Evolutionary conservation across 2,329 filamentous ascomycete genomes (phyloP), one percentile per base, ranked within the genome.

Genomic region (Fusarium sp.): DNA sequence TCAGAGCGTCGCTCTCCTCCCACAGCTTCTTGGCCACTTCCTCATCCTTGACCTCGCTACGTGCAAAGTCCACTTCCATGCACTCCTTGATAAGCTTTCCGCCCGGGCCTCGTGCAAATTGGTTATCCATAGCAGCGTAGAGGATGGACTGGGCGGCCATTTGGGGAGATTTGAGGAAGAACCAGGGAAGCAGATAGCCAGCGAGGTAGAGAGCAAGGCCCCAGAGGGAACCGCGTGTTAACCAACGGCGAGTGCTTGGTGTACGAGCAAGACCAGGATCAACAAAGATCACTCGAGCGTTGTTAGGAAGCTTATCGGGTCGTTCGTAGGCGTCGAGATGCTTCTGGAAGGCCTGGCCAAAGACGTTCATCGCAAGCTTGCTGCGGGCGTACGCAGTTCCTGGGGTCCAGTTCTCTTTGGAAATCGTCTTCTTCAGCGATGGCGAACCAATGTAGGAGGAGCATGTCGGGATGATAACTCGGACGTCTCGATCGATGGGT

Each of bases 401-500:
- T 0, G 90, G 86, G 0, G 89, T 86, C 88, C 90, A 91, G 57
- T 83, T 83, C 57, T 87, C 84, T 45, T 86, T 83, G 13, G 84
- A 83, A 24, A 87, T 63, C 69, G 83, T 86, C 9, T 89, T 88
- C 56, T 88, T 88, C 22, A 93, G 85, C 10, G 94, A 87, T 16
- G 92, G 92, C 5, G 93, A 93, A 2, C 89, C 90, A 75, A 98
- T 93, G 83, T 99, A 98, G 37, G 94, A 92, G 22, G 94, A 92
- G 82, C 97, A 99, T 0, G 94, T 97, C 2, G 93, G 88, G 74
- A 98, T 90, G 66, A 99, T 88, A 70, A 99, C 89, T 70, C 96
- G 89, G 18, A 99, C 94, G 82, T 99, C 96, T 77, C 96, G 91
- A 82, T 99, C 96, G 64, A 97, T 91, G 2, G 96, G 96, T 83